These are phyloP conservation scores for Colletotrichum incanum DNA, from an alignment of 2,329 filamentous ascomycete genomes.

Conservation along the genomic window DNA sequence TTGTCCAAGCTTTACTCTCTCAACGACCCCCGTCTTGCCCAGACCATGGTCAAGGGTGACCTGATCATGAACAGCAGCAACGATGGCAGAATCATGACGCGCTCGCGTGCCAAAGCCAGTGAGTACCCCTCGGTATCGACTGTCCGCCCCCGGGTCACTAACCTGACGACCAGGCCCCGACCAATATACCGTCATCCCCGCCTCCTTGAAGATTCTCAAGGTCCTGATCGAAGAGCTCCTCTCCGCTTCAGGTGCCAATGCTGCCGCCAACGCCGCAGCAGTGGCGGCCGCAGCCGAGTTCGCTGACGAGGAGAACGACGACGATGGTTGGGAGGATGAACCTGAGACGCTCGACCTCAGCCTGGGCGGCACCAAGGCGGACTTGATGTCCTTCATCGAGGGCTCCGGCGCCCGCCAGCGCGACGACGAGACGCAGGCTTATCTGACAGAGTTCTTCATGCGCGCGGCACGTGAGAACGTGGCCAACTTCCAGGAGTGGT, in stretches of 20 bases:
- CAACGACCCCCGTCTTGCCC: constrained; percentile 83
- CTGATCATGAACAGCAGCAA: constrained; percentile 81
- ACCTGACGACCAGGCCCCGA: constrained; percentile 77
- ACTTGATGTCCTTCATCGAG: constrained; percentile 85
- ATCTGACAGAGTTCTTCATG: constrained; percentile 86
- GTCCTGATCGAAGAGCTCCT: constrained; percentile 93
- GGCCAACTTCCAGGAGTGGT: constrained; percentile 71
- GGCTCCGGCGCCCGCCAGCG: constrained; percentile 74
- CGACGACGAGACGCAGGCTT: constrained; percentile 92
- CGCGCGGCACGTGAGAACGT: constrained; percentile 69
- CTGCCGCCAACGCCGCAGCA: constrained; percentile 73
- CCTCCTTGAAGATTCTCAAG: constrained; percentile 95
- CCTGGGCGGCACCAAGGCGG: constrained; percentile 76
- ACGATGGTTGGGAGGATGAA: constrained; percentile 93
- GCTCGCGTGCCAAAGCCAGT: constrained; percentile 90
- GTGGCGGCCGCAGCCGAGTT: constrained; percentile 68
- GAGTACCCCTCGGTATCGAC: constrained; percentile 49
- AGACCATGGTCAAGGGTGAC: constrained; percentile 92
- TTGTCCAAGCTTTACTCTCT: constrained; percentile 92
- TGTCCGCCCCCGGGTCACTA: constrained; percentile 45
- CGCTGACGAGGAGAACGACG: constrained; percentile 78
- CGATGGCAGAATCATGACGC: constrained; percentile 88
- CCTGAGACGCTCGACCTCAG: constrained; percentile 84
- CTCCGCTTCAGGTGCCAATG: constrained; percentile 79
- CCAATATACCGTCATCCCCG: constrained; percentile 88